Conservation (phyloP, 2,329 filamentous ascomycete species). For the Fusarium caatingaense region DNA sequence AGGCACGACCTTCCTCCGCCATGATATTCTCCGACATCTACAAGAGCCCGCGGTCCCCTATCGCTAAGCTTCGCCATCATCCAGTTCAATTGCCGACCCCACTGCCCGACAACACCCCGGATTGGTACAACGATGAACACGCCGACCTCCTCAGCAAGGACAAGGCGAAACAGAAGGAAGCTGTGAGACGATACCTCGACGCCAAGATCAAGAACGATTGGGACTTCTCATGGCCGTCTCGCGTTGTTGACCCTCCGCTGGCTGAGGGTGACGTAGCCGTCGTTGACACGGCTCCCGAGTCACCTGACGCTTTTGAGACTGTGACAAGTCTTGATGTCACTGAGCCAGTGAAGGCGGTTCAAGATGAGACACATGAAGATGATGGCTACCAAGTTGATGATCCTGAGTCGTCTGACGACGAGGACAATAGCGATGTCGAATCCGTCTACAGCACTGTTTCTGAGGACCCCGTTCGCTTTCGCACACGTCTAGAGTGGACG, state of each 20-base stretch:
- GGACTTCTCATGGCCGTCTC: conserved; percentile 67
- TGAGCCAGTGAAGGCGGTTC: conserved; percentile 34
- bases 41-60: conserved; percentile 65
- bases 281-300: conserved; percentile 12
- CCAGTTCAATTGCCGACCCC: conserved; percentile 47
- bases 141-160: conserved; percentile 71
- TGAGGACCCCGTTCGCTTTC: conserved; percentile 64
- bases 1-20: conserved; percentile 28
- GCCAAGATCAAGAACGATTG: conserved; percentile 69
- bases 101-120: conserved; percentile 47
- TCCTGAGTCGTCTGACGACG: conserved; percentile 51
- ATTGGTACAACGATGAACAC: conserved; percentile 63
- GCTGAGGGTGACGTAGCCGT: conserved; percentile 16
- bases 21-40: conserved; percentile 72
- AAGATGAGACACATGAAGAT: conserved; percentile 52
- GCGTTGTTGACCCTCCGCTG: conserved; percentile 23
- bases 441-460: conserved; percentile 69
- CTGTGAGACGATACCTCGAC: conserved; percentile 66
- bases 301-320: conserved; percentile 7
- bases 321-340: conserved; percentile 20
- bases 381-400: conserved; percentile 53
- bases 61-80: conserved; percentile 62
- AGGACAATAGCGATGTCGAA: conserved; percentile 50
- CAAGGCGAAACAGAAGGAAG: conserved; percentile 71
- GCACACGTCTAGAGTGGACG: conserved; percentile 65